Base-by-base conservation (phyloP, 768 basidiomycete genomes). In the Tephrocybe sp. region DNA sequence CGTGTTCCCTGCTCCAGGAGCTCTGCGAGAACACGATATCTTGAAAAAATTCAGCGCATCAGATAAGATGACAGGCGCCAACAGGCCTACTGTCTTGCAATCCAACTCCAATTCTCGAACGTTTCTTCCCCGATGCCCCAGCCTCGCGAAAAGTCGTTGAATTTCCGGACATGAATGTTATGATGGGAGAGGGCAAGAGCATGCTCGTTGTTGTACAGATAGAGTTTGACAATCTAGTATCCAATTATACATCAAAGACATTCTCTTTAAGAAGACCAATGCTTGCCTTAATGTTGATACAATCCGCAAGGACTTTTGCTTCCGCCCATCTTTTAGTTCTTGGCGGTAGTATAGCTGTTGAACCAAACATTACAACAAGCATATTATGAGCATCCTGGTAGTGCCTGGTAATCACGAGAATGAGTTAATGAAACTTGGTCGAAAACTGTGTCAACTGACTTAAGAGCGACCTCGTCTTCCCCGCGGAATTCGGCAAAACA, bases 271-370 rank as follows among this genome's bases (percentile, higher is more conserved):
- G 16, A 10, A 12, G 15, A 13, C 15, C 16, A 36, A 6, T 24
- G 7, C 68, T 48, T 53, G 91, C 94, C 74, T 97, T 94, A 63
- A 97, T 74, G 50, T 86, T 90, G 53, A 97, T 85, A 56, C 91
- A 90, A 63, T 99, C 97, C 0, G 91, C 93, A 2, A 98, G 77
- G 1, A 98, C 97, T 65, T 94, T 97, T 3, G 95, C 95, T 66
- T 99, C 97, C 13, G 94, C 94, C 95, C 95, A 98, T 24, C 95
- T 79, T 64, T 98, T 99, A 1, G 94, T 97, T 8, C 95, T 81
- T 4, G 94, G 93, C 1, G 90, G 91, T 7, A 97, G 70, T 42
- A 90, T 87, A 4, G 84, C 83, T 1, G 87, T 88, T 6, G 91
- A 92, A 2, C 85, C 83, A 61, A 97, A 95, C 88, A 97, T 93